Evolutionary conservation across 257 asterid species (phyloP).

Genomic region (Lavandula angustifolia): DNA sequence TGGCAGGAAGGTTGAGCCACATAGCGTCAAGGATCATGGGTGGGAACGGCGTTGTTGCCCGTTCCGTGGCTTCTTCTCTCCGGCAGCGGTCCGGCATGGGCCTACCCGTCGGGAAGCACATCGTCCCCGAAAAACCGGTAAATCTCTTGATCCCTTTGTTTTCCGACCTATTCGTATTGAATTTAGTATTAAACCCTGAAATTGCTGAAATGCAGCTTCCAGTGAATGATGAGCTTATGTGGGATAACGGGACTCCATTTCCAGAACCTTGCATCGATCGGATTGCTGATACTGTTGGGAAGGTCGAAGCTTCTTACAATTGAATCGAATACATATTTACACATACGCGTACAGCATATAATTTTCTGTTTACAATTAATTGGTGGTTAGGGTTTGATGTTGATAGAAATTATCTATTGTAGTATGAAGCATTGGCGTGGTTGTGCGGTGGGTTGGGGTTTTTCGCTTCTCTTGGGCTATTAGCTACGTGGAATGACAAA

Average conservation of each 20-base stretch:
- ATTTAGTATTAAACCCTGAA: not conserved
- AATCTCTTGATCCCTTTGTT: not conserved
- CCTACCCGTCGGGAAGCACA: slow-evolving; percentile 88
- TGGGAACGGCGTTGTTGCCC: slow-evolving; percentile 69
- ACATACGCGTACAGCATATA: not conserved
- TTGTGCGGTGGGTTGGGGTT: slow-evolving; percentile 76
- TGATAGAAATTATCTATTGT: slow-evolving; percentile 13
- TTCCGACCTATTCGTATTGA: not conserved
- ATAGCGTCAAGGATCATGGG: slow-evolving; percentile 86
- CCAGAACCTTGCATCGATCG: slow-evolving; percentile 96
- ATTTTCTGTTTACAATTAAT: slow-evolving; percentile 1
- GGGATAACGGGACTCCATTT: slow-evolving; percentile 88
- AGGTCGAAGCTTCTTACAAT: slow-evolving; percentile 45
- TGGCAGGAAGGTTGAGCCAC: slow-evolving; percentile 78
- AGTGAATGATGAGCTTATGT: slow-evolving; percentile 75
- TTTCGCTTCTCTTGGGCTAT: slow-evolving; percentile 68
- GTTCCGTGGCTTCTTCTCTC: slow-evolving; percentile 71
- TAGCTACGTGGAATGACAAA: slow-evolving; percentile 89
- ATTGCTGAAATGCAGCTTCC: slow-evolving; percentile 52
- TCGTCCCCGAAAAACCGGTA: slow-evolving; percentile 89
- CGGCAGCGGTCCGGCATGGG: slow-evolving; percentile 96
- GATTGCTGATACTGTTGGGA: slow-evolving; percentile 90
- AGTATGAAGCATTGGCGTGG: slow-evolving; percentile 98
- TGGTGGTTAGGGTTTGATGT: slow-evolving; percentile 4
- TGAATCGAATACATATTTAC: not conserved